A percentile compares a stretch with the other conserved stretches of the same genome.
Evolutionary conservation across 179 eudicot genomes (phyloP).

Genomic region (Drosera spatulata): DNA sequence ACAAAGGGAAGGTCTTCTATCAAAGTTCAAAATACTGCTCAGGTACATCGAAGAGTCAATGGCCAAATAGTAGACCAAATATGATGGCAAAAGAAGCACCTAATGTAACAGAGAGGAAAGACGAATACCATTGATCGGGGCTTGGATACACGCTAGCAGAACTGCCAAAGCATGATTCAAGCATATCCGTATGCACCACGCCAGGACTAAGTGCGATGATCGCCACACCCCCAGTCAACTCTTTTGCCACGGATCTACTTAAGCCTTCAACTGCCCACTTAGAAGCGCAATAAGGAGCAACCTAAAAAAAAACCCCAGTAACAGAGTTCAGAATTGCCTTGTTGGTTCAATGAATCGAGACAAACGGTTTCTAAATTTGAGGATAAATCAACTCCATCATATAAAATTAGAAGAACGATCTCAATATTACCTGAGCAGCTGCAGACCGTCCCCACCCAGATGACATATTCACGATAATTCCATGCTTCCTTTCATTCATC

Average conservation of each 20-base stretch:
- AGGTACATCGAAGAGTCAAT: too few relatives aligned
- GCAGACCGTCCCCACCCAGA: slow-evolving; percentile 99
- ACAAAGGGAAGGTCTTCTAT: too few relatives aligned
- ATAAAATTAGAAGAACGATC: background rate
- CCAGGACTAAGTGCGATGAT: slow-evolving; percentile 81
- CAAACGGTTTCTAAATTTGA: too few relatives aligned
- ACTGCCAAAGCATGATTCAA: slow-evolving; percentile 79
- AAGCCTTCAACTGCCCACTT: slow-evolving; percentile 98
- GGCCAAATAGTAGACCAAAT: too few relatives aligned
- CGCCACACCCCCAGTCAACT: slow-evolving; percentile 72
- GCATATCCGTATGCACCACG: slow-evolving; percentile 88
- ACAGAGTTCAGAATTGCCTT: too few relatives aligned
- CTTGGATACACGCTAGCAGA: slow-evolving; percentile 61
- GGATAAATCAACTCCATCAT: too few relatives aligned
- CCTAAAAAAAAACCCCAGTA: slow-evolving; percentile 33
- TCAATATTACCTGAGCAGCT: slow-evolving; percentile 63
- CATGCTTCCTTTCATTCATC: slow-evolving; percentile 77
- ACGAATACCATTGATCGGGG: slow-evolving; percentile 67
- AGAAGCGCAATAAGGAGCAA: slow-evolving; percentile 97
- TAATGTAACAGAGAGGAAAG: background rate
- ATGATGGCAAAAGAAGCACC: background rate
- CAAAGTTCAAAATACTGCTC: too few relatives aligned
- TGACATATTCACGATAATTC: slow-evolving; percentile 78
- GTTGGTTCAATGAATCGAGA: too few relatives aligned
- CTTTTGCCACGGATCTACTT: slow-evolving; percentile 78